These are phyloP conservation scores for Trichosporon inkin DNA, from an alignment of 1,284 basidiomycete genomes.

Conservation along the genomic window DNA sequence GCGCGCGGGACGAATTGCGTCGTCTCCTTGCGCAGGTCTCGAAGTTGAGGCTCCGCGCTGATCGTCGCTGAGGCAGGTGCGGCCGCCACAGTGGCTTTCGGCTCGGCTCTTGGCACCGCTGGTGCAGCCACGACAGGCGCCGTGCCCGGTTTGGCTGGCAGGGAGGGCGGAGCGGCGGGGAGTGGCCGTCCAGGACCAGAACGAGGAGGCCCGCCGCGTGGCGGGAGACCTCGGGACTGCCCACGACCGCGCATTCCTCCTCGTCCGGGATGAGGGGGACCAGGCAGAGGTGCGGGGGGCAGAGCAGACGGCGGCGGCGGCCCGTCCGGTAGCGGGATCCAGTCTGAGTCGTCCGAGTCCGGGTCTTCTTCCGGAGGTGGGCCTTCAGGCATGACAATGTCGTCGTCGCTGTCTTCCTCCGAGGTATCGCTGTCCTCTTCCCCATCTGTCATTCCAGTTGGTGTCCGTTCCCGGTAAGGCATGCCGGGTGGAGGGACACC, in stretches of 20 bases:
- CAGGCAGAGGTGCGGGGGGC: neutral
- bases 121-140: neutral
- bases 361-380: conserved; percentile 59
- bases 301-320: conserved; percentile 45
- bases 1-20: conserved; percentile 74
- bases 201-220: neutral
- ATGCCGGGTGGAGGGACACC: conserved; percentile 95
- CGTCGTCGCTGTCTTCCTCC: conserved; percentile 60
- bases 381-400: conserved; percentile 80
- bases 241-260: neutral
- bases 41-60: conserved; percentile 73
- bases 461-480: conserved; percentile 69
- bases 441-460: conserved; percentile 59
- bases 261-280: neutral
- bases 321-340: conserved; percentile 52
- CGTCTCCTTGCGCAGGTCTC: conserved; percentile 86
- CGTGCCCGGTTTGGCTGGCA: conserved; percentile 29
- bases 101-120: conserved; percentile 28
- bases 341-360: conserved; percentile 49
- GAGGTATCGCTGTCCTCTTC: conserved; percentile 9
- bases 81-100: conserved; percentile 31
- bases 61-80: conserved; percentile 58
- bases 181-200: neutral
- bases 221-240: neutral
- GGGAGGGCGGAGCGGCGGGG: conserved; percentile 30